These are phyloP conservation scores for Claviceps sp. DNA, from an alignment of 2,329 filamentous ascomycete species.

Conservation along the genomic window DNA sequence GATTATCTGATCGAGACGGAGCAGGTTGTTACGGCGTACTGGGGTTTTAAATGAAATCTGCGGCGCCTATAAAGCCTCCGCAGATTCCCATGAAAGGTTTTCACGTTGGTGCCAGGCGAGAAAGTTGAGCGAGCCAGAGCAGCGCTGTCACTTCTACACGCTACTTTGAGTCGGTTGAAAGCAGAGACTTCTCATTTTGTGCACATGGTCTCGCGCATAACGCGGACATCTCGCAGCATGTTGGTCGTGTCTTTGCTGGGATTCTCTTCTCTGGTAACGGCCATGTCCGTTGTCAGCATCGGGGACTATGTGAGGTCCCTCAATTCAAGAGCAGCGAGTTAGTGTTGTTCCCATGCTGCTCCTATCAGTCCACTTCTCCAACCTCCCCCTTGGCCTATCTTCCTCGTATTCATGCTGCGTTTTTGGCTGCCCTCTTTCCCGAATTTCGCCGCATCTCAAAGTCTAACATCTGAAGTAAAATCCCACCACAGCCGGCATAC, in stretches of 20 bases:
- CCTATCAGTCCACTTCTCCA: no score
- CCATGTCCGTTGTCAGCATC: conserved; percentile 12
- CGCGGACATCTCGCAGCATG: conserved; percentile 8
- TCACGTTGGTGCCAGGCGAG: not conserved
- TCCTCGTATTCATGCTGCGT: not conserved
- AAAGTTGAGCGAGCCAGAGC: not conserved
- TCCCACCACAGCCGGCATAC: conserved; percentile 10
- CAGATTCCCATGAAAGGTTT: not conserved
- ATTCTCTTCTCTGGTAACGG: conserved; percentile 13
- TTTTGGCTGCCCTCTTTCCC: not conserved
- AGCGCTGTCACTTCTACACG: not conserved
- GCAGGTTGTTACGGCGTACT: no score
- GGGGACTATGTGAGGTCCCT: conserved; percentile 15
- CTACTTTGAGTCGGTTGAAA: not conserved
- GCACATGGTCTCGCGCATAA: not conserved
- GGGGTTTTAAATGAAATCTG: no score
- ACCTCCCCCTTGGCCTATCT: conserved; percentile 12
- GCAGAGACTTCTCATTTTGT: not conserved
- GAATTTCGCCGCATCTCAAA: no score
- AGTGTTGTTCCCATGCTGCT: conserved; percentile 4
- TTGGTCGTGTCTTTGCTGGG: conserved; percentile 13
- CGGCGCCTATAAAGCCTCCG: not conserved
- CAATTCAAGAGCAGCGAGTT: conserved; percentile 14
- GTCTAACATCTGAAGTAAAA: not conserved
- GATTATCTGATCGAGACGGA: no score